These are phyloP conservation scores for Mucor velutinosus DNA, from an alignment of 371 early-diverging fungal genomes.

Conservation along the genomic window DNA sequence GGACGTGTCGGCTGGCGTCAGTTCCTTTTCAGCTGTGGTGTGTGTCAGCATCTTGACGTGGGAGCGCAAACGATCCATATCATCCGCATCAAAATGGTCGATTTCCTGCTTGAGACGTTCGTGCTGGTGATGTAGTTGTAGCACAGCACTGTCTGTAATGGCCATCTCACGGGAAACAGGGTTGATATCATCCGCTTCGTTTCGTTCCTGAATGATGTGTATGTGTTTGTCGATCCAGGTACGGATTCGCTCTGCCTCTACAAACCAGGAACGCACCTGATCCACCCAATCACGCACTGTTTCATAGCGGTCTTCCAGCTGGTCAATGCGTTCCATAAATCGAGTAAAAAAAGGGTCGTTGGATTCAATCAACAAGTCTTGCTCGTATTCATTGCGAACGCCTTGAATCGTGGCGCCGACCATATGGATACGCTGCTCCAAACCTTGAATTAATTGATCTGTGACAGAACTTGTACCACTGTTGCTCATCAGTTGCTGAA, in stretches of 20 bases:
- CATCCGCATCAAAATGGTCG: slow-evolving; percentile 18
- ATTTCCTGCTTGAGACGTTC: slow-evolving; percentile 19
- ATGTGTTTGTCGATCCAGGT: slow-evolving; percentile 46
- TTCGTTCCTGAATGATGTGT: slow-evolving; percentile 30
- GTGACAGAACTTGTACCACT: slow-evolving; percentile 28
- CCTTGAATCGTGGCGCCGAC: slow-evolving; percentile 33
- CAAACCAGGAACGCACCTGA: slow-evolving; percentile 57
- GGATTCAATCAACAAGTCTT: slow-evolving; percentile 12
- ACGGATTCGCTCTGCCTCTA: slow-evolving; percentile 55
- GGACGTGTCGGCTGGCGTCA: slow-evolving; percentile 58
- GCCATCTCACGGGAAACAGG: slow-evolving; percentile 33
- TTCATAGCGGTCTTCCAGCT: slow-evolving; percentile 24
- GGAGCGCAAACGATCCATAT: slow-evolving; percentile 49
- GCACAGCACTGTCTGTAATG: slow-evolving; percentile 19
- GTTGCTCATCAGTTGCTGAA: slow-evolving; percentile 40
- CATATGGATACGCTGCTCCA: slow-evolving; percentile 36
- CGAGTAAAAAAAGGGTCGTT: slow-evolving; percentile 10
- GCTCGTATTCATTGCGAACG: slow-evolving; percentile 27
- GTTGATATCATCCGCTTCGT: slow-evolving; percentile 32
- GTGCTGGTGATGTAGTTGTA: slow-evolving; percentile 10
- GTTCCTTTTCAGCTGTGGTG: slow-evolving; percentile 15
- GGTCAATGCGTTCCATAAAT: slow-evolving; percentile 6
- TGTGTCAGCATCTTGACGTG: slow-evolving; percentile 50
- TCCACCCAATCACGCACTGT: slow-evolving; percentile 51
- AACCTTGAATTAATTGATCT: slow-evolving; percentile 33